Evolutionary conservation across 345 rosid genomes (phyloP).

Genomic region (Arabis hirsuta): DNA sequence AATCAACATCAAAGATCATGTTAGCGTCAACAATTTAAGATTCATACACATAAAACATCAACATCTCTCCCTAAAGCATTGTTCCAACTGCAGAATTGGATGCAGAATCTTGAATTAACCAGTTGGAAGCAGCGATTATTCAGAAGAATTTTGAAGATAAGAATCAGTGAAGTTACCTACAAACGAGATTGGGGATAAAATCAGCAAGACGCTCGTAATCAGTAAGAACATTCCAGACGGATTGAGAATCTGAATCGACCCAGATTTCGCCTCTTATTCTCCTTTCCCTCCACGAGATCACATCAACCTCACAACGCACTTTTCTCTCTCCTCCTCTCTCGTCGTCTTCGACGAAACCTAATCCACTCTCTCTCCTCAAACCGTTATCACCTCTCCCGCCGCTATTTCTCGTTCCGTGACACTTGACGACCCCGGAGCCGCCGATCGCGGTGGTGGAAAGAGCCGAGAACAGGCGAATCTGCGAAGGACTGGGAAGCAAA

Average conservation of each 20-base stretch:
- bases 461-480: constrained; percentile 28
- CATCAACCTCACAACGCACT: constrained; percentile 79
- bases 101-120: neutral
- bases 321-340: constrained; percentile 54
- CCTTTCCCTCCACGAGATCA: constrained; percentile 91
- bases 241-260: constrained; percentile 65
- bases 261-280: constrained; percentile 67
- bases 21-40: constrained; percentile 14
- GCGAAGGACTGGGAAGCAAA: constrained; percentile 23
- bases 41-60: constrained; percentile 2
- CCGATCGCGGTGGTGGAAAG: constrained; percentile 31
- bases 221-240: constrained; percentile 87
- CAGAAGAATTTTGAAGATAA: neutral
- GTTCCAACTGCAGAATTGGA: neutral
- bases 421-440: constrained; percentile 20
- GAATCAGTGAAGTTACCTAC: constrained; percentile 53
- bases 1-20: constrained; percentile 13
- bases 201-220: constrained; percentile 97
- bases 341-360: constrained; percentile 43
- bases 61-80: neutral
- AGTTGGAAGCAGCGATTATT: neutral
- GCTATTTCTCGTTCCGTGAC: constrained; percentile 24
- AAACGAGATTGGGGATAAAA: constrained; percentile 85
- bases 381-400: constrained; percentile 28
- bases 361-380: constrained; percentile 27